Evolutionary conservation across 1,284 basidiomycete species (phyloP).

Genomic region (Puccinia hordei): DNA sequence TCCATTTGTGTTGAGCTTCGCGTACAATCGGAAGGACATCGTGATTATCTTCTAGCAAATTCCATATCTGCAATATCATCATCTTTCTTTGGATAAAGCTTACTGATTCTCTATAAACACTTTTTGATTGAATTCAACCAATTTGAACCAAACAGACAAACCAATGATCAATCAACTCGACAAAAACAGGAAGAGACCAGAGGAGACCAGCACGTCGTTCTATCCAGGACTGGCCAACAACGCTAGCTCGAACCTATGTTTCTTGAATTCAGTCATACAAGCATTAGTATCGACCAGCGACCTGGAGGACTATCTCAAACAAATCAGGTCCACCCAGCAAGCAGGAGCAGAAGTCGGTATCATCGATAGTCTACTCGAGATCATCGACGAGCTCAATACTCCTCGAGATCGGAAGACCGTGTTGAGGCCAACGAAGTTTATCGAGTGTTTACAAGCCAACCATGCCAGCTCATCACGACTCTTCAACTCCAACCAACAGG

Average conservation of each 20-base stretch:
- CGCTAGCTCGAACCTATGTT: conserved; percentile 89
- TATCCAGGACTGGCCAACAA: conserved; percentile 83
- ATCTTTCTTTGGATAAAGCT: too few species aligned
- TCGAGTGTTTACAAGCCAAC: conserved; percentile 49
- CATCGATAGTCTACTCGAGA: conserved; percentile 71
- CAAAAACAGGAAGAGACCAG: too few species aligned
- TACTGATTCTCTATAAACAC: too few species aligned
- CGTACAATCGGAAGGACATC: too few species aligned
- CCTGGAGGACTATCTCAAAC: conserved; percentile 72
- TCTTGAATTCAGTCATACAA: conserved; percentile 92
- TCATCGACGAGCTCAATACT: conserved; percentile 22
- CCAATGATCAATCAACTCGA: too few species aligned
- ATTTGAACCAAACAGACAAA: too few species aligned
- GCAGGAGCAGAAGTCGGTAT: conserved; percentile 68
- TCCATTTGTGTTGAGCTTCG: not conserved
- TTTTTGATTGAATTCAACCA: too few species aligned
- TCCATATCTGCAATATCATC: too few species aligned
- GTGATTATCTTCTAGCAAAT: too few species aligned
- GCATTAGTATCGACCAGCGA: conserved; percentile 79
- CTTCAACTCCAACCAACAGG: conserved; percentile 84
- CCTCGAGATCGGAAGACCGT: conserved; percentile 66
- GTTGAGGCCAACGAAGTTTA: conserved; percentile 54
- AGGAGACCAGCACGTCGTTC: conserved; percentile 56
- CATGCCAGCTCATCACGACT: conserved; percentile 68
- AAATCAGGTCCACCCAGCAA: conserved; percentile 68